Evolutionary conservation across 345 rosid species (phyloP).

Genomic region (Trapa incisa): DNA sequence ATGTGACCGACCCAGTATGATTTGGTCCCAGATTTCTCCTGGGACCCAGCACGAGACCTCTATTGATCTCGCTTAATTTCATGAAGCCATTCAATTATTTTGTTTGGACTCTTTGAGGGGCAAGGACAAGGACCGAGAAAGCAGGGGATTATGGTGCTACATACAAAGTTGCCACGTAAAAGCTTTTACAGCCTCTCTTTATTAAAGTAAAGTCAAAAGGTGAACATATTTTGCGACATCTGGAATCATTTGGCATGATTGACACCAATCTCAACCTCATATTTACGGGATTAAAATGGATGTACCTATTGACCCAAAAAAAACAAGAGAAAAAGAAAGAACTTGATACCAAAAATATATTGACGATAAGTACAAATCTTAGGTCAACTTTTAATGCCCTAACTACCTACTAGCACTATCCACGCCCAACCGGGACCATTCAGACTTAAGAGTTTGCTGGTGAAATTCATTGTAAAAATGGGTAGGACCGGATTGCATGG

Average conservation of each 20-base stretch:
- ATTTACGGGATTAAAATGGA: neutral
- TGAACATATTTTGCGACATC: neutral
- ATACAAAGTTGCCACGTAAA: neutral
- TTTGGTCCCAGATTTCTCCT: neutral
- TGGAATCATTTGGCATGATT: too few relatives aligned
- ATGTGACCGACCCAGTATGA: neutral
- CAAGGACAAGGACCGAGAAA: neutral
- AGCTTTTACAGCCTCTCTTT: neutral
- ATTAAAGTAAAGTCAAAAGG: neutral
- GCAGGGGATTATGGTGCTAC: neutral
- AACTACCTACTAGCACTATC: constrained; percentile 2
- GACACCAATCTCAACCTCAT: neutral
- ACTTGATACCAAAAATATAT: neutral
- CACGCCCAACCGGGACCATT: constrained; percentile 1
- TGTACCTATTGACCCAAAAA: too few relatives aligned
- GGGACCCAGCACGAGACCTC: neutral
- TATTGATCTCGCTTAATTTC: neutral
- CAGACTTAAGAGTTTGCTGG: neutral
- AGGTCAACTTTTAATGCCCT: neutral
- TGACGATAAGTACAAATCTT: neutral
- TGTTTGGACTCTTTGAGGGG: neutral
- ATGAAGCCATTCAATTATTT: neutral
- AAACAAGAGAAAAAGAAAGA: neutral
- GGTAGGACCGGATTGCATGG: neutral
- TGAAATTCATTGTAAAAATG: neutral